These are phyloP conservation scores for Fusarium illudens DNA, from an alignment of 2,329 filamentous ascomycete species.

Conservation along the genomic window DNA sequence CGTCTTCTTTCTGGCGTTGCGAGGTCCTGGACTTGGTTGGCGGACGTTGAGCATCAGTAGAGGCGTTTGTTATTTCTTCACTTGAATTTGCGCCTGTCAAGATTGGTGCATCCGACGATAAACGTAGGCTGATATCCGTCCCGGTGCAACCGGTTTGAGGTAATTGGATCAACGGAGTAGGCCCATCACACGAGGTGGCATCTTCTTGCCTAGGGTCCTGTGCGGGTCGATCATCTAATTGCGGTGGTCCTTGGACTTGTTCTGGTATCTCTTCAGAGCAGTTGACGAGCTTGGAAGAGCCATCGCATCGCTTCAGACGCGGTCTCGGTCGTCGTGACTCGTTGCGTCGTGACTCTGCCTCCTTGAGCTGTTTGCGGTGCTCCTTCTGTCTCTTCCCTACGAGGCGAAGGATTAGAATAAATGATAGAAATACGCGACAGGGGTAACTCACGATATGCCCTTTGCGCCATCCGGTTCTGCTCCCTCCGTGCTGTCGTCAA, in stretches of 20 bases:
- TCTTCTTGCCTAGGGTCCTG: not conserved
- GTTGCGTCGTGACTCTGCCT: not conserved
- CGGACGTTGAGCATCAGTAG: not conserved
- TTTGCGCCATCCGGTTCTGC: slow-evolving; percentile 40
- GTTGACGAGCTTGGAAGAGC: not conserved
- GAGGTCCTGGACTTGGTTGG: too few species aligned
- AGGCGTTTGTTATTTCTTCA: too few species aligned
- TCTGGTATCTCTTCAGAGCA: fast-evolving
- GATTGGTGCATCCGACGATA: too few species aligned
- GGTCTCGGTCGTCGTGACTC: not conserved
- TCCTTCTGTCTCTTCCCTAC: slow-evolving; percentile 34
- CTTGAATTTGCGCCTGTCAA: too few species aligned
- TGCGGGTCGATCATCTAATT: not conserved
- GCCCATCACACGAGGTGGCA: too few species aligned
- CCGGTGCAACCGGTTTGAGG: not conserved
- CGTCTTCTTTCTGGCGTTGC: not conserved
- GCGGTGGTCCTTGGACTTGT: not conserved
- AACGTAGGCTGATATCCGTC: too few species aligned
- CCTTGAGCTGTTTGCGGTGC: not conserved
- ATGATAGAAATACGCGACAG: not conserved
- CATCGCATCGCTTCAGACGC: not conserved
- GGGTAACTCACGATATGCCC: slow-evolving; percentile 31
- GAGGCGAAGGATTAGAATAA: not conserved
- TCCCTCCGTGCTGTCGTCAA: slow-evolving; percentile 37
- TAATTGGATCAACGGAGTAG: too few species aligned